Conservation (phyloP, 1,284 basidiomycete species). For the Anthracocystis walkeri region DNA sequence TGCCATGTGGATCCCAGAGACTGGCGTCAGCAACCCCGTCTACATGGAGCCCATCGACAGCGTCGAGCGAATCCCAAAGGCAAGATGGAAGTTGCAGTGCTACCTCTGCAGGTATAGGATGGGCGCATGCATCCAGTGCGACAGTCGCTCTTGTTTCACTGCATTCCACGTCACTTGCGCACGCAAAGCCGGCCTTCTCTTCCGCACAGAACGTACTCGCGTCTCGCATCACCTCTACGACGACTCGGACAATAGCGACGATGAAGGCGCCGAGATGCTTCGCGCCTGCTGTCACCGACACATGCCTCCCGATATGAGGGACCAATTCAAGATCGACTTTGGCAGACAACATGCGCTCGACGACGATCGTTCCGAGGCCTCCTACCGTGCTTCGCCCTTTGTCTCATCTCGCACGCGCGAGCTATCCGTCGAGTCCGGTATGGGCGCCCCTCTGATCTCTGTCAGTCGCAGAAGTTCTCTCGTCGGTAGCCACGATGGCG, state of each 20-base stretch:
- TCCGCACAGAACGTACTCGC: conserved; percentile 53
- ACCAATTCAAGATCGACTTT: conserved; percentile 51
- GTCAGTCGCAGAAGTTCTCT: conserved; percentile 49
- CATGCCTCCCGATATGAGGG: conserved; percentile 48
- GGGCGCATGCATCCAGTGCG: conserved; percentile 97
- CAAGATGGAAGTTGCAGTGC: conserved; percentile 90
- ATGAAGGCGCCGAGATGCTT: conserved; percentile 46
- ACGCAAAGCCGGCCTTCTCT: conserved; percentile 71
- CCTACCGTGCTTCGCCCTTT: conserved; percentile 35
- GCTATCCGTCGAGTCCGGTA: conserved; percentile 37
- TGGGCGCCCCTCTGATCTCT: conserved; percentile 40
- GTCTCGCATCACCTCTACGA: conserved; percentile 48
- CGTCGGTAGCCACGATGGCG: conserved; percentile 26
- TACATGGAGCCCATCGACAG: conserved; percentile 99
- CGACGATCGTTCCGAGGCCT: conserved; percentile 40
- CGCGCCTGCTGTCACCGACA: conserved; percentile 66
- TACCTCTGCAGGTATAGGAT: conserved; percentile 82
- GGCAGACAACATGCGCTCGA: conserved; percentile 23
- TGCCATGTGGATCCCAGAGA: conserved; percentile 98
- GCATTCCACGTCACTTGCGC: conserved; percentile 98
- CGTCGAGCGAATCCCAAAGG: conserved; percentile 87
- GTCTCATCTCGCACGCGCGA: conserved; percentile 44
- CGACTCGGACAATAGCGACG: conserved; percentile 49
- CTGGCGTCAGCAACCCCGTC: conserved; percentile 90
- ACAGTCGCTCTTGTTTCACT: conserved; percentile 87